A percentile compares a stretch with the other conserved stretches of the same genome.
These are phyloP conservation scores for Pseudogymnoascus sp. DNA, from an alignment of 2,329 filamentous ascomycete species.

Conservation along the genomic window DNA sequence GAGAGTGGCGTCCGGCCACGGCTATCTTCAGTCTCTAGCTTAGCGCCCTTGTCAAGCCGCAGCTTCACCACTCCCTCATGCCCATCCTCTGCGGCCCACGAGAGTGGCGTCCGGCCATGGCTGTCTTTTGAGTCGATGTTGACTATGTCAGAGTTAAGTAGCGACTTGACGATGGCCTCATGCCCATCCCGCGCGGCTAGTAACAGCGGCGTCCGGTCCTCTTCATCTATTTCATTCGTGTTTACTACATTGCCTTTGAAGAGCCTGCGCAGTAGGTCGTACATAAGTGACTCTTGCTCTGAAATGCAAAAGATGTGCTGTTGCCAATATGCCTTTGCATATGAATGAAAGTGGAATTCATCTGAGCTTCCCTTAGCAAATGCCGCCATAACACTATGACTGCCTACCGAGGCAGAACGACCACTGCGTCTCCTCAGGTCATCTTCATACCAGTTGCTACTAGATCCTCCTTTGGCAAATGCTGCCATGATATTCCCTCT, in stretches of 20 bases:
- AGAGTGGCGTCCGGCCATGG: not conserved
- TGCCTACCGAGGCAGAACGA: not conserved
- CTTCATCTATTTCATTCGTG: constrained; percentile 6
- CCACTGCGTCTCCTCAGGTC: not conserved
- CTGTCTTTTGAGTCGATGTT: not conserved
- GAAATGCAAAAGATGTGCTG: not conserved
- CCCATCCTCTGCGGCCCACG: not conserved
- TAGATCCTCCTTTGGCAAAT: not conserved
- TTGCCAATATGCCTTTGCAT: constrained; percentile 8
- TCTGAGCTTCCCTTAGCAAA: not conserved
- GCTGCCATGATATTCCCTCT: not conserved
- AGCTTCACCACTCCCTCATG: no score
- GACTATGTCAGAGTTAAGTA: not conserved
- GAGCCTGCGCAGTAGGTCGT: not conserved
- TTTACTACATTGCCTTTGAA: constrained; percentile 8
- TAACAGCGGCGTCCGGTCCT: not conserved
- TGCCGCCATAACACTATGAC: not conserved
- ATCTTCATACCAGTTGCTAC: not conserved
- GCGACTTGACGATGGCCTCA: not conserved
- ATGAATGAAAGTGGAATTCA: constrained; percentile 14
- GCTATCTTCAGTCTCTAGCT: not conserved
- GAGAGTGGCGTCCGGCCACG: not conserved
- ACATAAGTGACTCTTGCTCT: not conserved
- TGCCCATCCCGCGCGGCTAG: not conserved
- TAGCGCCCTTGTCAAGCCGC: not conserved